Percentiles rank a stretch among this genome's conserved stretches.
Conservation (phyloP, 768 basidiomycete species). For the Tylopilus sp. region DNA sequence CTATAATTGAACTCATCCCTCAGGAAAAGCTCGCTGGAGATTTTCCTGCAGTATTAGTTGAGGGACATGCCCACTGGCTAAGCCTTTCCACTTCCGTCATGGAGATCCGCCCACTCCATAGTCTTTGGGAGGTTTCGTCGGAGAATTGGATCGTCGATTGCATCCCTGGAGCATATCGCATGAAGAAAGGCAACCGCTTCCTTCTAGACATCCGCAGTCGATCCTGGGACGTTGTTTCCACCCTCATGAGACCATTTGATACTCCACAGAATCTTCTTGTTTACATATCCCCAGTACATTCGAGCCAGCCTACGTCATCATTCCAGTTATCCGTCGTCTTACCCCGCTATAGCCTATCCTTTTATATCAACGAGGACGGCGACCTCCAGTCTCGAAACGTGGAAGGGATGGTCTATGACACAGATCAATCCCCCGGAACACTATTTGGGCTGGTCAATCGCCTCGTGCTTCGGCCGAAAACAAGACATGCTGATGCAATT, state of each 20-base stretch:
- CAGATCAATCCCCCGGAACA: conserved; percentile 39
- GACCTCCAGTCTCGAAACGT: conserved; percentile 41
- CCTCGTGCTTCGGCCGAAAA: conserved; percentile 37
- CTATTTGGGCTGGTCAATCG: conserved; percentile 42
- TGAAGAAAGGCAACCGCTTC: neutral
- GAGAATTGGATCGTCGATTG: conserved; percentile 27
- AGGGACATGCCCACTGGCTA: conserved; percentile 29
- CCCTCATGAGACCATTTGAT: conserved; percentile 24
- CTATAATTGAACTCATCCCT: conserved; percentile 24
- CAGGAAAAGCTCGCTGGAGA: conserved; percentile 21
- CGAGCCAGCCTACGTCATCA: neutral
- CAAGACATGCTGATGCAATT: neutral
- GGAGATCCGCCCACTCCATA: conserved; percentile 14
- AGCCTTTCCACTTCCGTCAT: conserved; percentile 19
- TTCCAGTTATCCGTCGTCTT: conserved; percentile 30
- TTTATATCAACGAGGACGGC: conserved; percentile 28
- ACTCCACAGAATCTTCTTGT: conserved; percentile 21
- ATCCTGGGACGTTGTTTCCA: conserved; percentile 26
- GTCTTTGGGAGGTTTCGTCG: conserved; percentile 22
- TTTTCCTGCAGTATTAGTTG: conserved; percentile 23
- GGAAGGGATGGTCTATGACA: conserved; percentile 41
- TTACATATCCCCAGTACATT: neutral
- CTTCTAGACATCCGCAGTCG: conserved; percentile 28
- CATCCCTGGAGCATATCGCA: conserved; percentile 3
- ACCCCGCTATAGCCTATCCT: conserved; percentile 22